These are phyloP conservation scores for Brasenia schreberi DNA, from an alignment of 164 flowering plant species.

Conservation along the genomic window DNA sequence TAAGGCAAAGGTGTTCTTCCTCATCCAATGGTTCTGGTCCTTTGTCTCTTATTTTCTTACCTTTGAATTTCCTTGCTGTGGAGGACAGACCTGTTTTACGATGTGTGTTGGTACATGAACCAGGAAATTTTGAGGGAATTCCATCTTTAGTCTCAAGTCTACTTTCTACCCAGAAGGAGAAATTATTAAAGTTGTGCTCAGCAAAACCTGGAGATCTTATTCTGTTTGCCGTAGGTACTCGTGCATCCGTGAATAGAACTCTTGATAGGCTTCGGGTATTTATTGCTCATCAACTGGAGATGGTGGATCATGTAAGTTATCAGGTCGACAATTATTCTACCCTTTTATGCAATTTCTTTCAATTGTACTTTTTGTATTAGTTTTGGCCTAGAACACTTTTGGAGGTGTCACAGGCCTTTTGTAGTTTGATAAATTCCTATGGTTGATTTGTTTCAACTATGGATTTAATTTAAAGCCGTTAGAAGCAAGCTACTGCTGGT, in stretches of 20 bases:
- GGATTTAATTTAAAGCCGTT: too few relatives aligned
- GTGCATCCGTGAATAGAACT: conserved; percentile 59
- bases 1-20: conserved; percentile 13
- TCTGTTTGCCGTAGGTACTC: conserved; percentile 73
- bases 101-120: not conserved
- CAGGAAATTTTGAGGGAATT: conserved; percentile 72
- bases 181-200: conserved; percentile 36
- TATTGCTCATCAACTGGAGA: conserved; percentile 53
- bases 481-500: too few relatives aligned
- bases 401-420: too few relatives aligned
- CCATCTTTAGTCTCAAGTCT: conserved; percentile 65
- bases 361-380: not conserved
- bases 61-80: conserved; percentile 4
- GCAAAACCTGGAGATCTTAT: conserved; percentile 79
- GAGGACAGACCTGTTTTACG: not conserved
- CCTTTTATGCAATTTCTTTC: not conserved
- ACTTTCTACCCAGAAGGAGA: conserved; percentile 30
- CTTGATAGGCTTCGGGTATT: conserved; percentile 65
- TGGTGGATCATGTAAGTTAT: conserved; percentile 66
- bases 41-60: not conserved
- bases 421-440: too few relatives aligned
- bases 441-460: too few relatives aligned
- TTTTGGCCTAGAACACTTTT: too few relatives aligned
- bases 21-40: not conserved
- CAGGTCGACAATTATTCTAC: not conserved